Conservation (phyloP, 2,329 filamentous ascomycete species). For the Alternaria novae-zelandiae region DNA sequence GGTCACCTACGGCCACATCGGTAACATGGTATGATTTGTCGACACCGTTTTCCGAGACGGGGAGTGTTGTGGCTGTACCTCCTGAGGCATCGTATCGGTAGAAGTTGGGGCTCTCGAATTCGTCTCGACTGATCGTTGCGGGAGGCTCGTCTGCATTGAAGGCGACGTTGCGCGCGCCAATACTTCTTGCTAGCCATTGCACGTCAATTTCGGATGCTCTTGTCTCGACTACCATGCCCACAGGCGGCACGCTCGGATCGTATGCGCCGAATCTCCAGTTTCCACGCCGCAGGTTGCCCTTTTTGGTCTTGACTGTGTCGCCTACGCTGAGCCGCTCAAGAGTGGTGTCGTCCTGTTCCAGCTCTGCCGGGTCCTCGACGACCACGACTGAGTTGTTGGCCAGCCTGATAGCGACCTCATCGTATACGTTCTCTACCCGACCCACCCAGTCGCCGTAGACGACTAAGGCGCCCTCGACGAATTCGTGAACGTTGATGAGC, state of each 20-base stretch:
- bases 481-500: slow-evolving; percentile 54
- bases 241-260: slow-evolving; percentile 55
- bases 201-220: slow-evolving; percentile 55
- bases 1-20: slow-evolving; percentile 53
- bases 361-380: slow-evolving; percentile 55
- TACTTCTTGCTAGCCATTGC: slow-evolving; percentile 60
- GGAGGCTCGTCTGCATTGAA: slow-evolving; percentile 42
- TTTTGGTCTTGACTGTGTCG: slow-evolving; percentile 59
- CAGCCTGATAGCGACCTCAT: slow-evolving; percentile 59
- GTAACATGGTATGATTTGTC: slow-evolving; percentile 43
- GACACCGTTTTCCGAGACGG: slow-evolving; percentile 28
- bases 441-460: slow-evolving; percentile 65
- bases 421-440: slow-evolving; percentile 56
- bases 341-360: slow-evolving; percentile 43
- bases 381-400: slow-evolving; percentile 62
- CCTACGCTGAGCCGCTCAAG: slow-evolving; percentile 53
- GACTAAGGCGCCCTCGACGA: slow-evolving; percentile 59
- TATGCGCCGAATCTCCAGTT: slow-evolving; percentile 61
- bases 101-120: slow-evolving; percentile 53
- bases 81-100: slow-evolving; percentile 52
- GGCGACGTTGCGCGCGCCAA: slow-evolving; percentile 29
- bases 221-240: slow-evolving; percentile 61
- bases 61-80: slow-evolving; percentile 28
- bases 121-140: slow-evolving; percentile 40
- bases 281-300: slow-evolving; percentile 59